Base-by-base conservation (phyloP, 331 rosid species). In the Quercus lobata region DNA sequence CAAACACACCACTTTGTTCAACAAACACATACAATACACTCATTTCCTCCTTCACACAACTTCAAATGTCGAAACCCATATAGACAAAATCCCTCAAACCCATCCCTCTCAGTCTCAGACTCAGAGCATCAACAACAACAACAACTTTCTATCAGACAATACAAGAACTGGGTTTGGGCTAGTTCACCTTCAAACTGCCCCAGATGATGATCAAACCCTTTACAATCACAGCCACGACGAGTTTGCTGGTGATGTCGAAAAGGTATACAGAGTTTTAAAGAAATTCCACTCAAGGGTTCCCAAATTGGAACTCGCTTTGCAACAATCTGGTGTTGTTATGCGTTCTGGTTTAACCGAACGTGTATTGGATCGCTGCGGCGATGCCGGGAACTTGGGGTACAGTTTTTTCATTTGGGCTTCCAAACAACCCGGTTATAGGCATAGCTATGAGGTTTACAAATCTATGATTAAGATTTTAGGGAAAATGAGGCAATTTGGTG, bases 401-500 rank as follows among this genome's bases (percentile, higher is more conserved):
- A 74, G 90, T 68, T 93, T 91, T 81, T 93, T 79, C 71, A 85
- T 83, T 3, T 93, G 97, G 97, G 93, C 93, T 61, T 88, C 91
- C 19, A 90, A 93, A 91, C 97, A 93, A 78, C 84, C 91, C 0
- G 83, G 86, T 27, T 86, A 86, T 79, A 84, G 71, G 52, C 91
- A 85, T 62, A 87, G 91, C 52, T 84, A 85, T 41, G 91, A 93
- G 1, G 93, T 84, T 3, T 93, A 93, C 85, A 93, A 87, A 72
- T 90, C 92, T 44, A 91, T 89, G 93, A 83, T 93, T 72, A 91
- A 87, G 83, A 83, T 85, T 63, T 81, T 93, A 69, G 86, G 93
- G 56, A 93, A 87, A 86, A 93, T 93, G 97, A 87, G 97, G 61
- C 97, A 91, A 73, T 93, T 93, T 66, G 97, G 94, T 29, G 88